These are phyloP conservation scores for Clarkia xantiana DNA, from an alignment of 345 rosid genomes.

Conservation along the genomic window DNA sequence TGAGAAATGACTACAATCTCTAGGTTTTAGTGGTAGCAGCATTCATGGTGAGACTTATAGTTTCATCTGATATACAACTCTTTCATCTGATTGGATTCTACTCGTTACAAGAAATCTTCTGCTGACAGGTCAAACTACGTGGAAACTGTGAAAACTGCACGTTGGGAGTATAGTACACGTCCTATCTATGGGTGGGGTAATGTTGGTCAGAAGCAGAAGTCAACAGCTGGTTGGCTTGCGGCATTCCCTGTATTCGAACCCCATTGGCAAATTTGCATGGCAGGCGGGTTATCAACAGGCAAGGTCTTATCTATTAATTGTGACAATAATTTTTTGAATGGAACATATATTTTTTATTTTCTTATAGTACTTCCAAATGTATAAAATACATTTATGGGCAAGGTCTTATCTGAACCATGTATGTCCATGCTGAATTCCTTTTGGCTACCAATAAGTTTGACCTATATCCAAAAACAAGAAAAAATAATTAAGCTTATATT, in stretches of 20 bases:
- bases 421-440: no score
- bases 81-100: background rate
- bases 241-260: slow-evolving; percentile 97
- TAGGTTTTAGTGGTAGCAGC: background rate
- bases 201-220: slow-evolving; percentile 64
- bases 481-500: no score
- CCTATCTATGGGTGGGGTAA: slow-evolving; percentile 93
- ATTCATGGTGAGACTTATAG: background rate
- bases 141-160: slow-evolving; percentile 61
- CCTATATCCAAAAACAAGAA: no score
- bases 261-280: slow-evolving; percentile 99
- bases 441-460: no score
- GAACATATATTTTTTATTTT: no score
- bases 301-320: slow-evolving; percentile 11
- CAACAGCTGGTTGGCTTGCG: slow-evolving; percentile 97
- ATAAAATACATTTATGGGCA: no score
- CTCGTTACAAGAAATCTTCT: slow-evolving; percentile 8
- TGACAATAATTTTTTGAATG: background rate
- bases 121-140: slow-evolving; percentile 50
- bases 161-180: slow-evolving; percentile 92
- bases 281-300: slow-evolving; percentile 96
- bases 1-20: no score
- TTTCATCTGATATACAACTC: background rate
- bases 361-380: no score
- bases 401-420: no score